Percentiles rank a stretch among this genome's conserved stretches.
These are phyloP conservation scores for Passiflora organensis DNA, from an alignment of 345 rosid genomes.

Conservation along the genomic window DNA sequence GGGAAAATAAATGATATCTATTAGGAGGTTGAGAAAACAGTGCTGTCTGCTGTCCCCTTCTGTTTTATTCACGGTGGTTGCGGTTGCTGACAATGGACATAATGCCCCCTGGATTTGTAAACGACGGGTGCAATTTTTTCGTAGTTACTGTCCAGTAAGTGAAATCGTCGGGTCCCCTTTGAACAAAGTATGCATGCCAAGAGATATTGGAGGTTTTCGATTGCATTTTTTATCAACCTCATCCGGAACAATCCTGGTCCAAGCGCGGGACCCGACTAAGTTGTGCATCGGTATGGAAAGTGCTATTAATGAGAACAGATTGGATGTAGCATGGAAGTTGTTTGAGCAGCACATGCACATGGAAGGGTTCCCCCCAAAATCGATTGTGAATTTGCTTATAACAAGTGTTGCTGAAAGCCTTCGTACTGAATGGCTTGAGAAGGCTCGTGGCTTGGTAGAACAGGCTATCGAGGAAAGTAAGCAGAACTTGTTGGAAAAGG, in stretches of 20 bases:
- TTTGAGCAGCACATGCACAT: conserved; percentile 69
- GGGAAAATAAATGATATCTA: conserved; percentile 12
- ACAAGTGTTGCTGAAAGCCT: conserved; percentile 55
- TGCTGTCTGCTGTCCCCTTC: not conserved
- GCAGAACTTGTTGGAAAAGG: conserved; percentile 68
- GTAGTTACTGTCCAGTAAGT: conserved; percentile 2
- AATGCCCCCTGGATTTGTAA: conserved; percentile 4
- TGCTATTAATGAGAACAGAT: conserved; percentile 52
- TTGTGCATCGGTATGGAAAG: conserved; percentile 50
- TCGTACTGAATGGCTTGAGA: conserved; percentile 54
- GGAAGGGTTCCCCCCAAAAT: conserved; percentile 82
- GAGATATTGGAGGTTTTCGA: conserved; percentile 5
- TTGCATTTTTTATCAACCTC: conserved; percentile 33
- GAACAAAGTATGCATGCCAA: conserved; percentile 1
- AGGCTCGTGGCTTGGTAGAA: conserved; percentile 60
- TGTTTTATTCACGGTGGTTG: conserved; percentile 15
- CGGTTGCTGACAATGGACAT: conserved; percentile 2
- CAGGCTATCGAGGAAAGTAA: conserved; percentile 64
- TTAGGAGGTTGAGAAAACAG: conserved; percentile 21
- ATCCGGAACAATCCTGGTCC: conserved; percentile 60
- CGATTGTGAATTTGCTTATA: conserved; percentile 54
- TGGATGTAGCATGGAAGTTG: conserved; percentile 57
- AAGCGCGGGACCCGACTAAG: conserved; percentile 75
- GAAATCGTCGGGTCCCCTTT: conserved; percentile 8
- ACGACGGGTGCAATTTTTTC: conserved; percentile 8